Percentiles rank a stretch among this genome's conserved stretches.
These are phyloP conservation scores for Vigna hirtella DNA, from an alignment of 306 rosid species.

Conservation along the genomic window DNA sequence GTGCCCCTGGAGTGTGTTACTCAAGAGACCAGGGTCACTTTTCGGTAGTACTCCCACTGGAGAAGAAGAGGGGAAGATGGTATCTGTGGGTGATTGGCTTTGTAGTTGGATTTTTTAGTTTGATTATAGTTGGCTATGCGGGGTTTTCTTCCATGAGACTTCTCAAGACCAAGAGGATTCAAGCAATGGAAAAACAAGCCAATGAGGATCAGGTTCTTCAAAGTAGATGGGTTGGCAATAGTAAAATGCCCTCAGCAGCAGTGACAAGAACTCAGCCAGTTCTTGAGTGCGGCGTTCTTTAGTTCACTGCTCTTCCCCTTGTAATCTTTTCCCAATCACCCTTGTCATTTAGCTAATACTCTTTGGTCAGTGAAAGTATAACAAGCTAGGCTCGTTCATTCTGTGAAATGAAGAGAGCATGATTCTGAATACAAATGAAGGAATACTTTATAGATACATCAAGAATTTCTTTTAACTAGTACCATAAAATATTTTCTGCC, in stretches of 20 bases:
- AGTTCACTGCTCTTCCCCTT: slow-evolving; percentile 23
- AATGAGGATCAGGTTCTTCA: slow-evolving; percentile 73
- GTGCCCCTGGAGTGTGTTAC: slow-evolving; percentile 55
- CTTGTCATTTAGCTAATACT: slow-evolving; percentile 6
- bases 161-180: slow-evolving; percentile 65
- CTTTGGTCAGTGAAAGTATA: slow-evolving; percentile 21
- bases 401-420: slow-evolving; percentile 32
- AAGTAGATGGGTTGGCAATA: slow-evolving; percentile 72
- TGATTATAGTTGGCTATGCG: slow-evolving; percentile 51
- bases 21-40: slow-evolving; percentile 71
- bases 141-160: slow-evolving; percentile 55
- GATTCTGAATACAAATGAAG: slow-evolving; percentile 42
- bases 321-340: not conserved
- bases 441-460: slow-evolving; percentile 13
- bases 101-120: slow-evolving; percentile 57
- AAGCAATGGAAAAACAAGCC: slow-evolving; percentile 72
- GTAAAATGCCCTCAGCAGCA: slow-evolving; percentile 83
- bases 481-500: slow-evolving; percentile 10
- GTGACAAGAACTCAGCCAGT: slow-evolving; percentile 81
- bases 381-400: slow-evolving; percentile 13
- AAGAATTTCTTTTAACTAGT: not conserved
- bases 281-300: slow-evolving; percentile 58
- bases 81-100: slow-evolving; percentile 64
- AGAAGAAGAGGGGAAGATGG: slow-evolving; percentile 52
- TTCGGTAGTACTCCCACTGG: slow-evolving; percentile 57